A percentile compares a stretch with the other conserved stretches of the same genome.
phyloP scores from a whole-genome alignment of 257 asterid genomes.

The Penstemon eatonii region DNA sequence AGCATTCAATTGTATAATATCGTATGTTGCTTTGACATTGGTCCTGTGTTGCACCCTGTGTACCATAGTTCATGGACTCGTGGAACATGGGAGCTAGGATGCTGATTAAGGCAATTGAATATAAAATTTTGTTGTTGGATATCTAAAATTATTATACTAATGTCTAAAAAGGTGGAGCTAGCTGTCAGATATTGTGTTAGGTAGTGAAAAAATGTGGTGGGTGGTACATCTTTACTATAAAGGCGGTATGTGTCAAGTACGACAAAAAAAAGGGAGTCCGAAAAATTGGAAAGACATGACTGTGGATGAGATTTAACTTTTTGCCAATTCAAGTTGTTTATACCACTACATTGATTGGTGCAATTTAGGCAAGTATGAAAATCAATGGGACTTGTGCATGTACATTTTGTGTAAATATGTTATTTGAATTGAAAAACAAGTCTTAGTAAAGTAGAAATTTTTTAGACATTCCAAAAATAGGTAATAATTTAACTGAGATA shows the following conservation, averaged over 20 bases:
- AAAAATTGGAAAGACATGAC: neutral
- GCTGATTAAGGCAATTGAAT: too few relatives aligned
- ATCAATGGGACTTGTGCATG: neutral
- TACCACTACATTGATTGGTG: neutral
- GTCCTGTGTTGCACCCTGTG: neutral
- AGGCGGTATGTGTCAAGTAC: too few relatives aligned
- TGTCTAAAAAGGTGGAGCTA: too few relatives aligned
- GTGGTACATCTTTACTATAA: too few relatives aligned
- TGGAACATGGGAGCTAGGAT: neutral
- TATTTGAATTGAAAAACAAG: neutral
- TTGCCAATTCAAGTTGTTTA: neutral
- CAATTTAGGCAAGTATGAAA: neutral
- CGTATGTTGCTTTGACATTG: conserved; percentile 2
- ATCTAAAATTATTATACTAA: too few relatives aligned
- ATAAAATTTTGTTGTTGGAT: too few relatives aligned
- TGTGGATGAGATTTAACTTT: neutral
- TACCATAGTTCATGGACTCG: neutral
- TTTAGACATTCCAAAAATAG: neutral
- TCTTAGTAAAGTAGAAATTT: conserved; percentile 3
- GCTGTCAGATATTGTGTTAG: too few relatives aligned
- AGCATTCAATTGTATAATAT: neutral
- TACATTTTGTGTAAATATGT: neutral
- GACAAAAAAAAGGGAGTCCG: too few relatives aligned
- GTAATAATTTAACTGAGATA: neutral
- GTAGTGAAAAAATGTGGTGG: too few relatives aligned